Base-by-base conservation (phyloP, 441 rosid species). In the Erodium chrysanthum region DNA sequence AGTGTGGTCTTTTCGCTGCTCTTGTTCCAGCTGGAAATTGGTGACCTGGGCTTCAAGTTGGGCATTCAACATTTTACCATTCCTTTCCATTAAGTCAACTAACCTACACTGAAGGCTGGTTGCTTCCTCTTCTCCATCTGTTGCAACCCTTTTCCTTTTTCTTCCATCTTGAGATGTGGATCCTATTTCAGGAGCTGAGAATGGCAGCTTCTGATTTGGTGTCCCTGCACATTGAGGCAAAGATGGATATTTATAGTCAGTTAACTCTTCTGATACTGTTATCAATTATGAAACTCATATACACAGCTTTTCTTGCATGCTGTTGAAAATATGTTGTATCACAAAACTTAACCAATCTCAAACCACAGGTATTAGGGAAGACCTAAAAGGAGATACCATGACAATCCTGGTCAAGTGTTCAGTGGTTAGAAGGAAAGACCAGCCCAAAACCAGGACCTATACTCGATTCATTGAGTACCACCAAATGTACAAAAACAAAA, bases 151-250 rank as follows among this genome's bases (percentile, higher is more conserved):
- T 71, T 85, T 95, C 69, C 98, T 79, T 74, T 95, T 95, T 71
- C 87, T 78, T 9, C 75, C 78, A 11, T 90, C 96, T 10, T 84
- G 87, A 1, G 88, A 83, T 5, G 87, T 75, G 3, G 93, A 86
- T 27, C 85, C 95, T 11, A 25, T 70, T 22, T 21, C 22, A 61
- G 17, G 23, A 66, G 29, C 48, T 66, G 71, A 21, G 17, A 60
- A 52, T 58, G 42, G 50, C 25, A 3, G 29, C 7, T 35, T 68
- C 7, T 71, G 70, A 10, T 50, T 71, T 31, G 18, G 14, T 69
- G 61, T 62, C 42, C 71, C 84, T 77, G 73, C 76, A 23, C 3
- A 40, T 69, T 52, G 72, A 56, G 4, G 21, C 23, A 20, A 15
- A 21, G 33, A 11, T 3, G 63, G 29, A 17, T 4, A 31, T 15